Base-by-base conservation (phyloP, 176 grass and related monocot genomes). In the Juncus effusus region DNA sequence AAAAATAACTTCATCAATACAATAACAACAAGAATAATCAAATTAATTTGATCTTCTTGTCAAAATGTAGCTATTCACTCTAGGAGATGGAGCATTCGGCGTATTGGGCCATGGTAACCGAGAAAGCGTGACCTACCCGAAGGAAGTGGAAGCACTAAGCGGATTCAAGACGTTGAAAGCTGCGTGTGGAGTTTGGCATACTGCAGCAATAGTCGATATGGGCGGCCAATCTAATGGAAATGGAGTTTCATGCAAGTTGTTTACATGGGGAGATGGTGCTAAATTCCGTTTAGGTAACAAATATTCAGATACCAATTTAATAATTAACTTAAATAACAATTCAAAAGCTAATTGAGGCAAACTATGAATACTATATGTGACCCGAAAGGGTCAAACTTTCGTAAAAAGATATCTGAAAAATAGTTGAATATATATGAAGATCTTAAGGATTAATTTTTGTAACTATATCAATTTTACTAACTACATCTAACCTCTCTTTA, bases 251-350 rank as follows among this genome's bases (percentile, higher is more conserved):
- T 79, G 75, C 45, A 86, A 92, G 65, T 52, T 97, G 11, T 99
- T 90, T 76, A 99, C 94, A 36, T 99, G 88, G 88, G 94, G 94
- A 13, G 85, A 99, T 36, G 94, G 94, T 58, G 85, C 86, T 64
- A 99, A 90, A 78, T 86, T 86, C 60, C 73, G 83, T 14, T 59
- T 95, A 47, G 44, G 44, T 47, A 47, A 47, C 44, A 47, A 47
- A 6, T 47, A 47, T 47, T 47, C 9, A 47, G 44, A 47, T 47
- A 47, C 4, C 44, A 47, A 47, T 47, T 47, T 47, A 9, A 47
- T 47, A 47, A 47, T 6, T 28, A 28, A 28, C 19, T 0, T 28
- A 28, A 28, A 28, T 28, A 28, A 28, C 19, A 28, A 28, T 28
- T 28, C 19, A 28, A 28, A 28, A 28, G 19, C 19, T 28, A 28